These are phyloP conservation scores for Pseudocercospora pini-densiflorae DNA, from an alignment of 2,329 filamentous ascomycete species.

Conservation along the genomic window DNA sequence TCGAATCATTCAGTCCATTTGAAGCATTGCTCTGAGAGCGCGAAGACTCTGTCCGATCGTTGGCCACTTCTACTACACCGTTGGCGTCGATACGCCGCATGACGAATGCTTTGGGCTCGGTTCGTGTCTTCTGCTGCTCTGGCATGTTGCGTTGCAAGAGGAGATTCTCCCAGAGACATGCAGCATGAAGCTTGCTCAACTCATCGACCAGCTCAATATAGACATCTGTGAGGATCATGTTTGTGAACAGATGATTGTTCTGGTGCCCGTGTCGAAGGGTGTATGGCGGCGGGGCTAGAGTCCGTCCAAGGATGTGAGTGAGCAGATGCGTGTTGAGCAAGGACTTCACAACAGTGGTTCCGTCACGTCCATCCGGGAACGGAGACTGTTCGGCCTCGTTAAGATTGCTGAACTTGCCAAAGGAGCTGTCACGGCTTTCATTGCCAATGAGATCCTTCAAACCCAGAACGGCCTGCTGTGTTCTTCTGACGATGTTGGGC, in stretches of 20 bases:
- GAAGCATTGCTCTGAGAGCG: conserved; percentile 11
- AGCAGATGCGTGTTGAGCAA: conserved; percentile 78
- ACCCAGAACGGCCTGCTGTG: conserved; percentile 69
- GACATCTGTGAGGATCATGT: conserved; percentile 83
- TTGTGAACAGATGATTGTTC: conserved; percentile 70
- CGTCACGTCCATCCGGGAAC: conserved; percentile 50
- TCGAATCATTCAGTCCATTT: conserved; percentile 5
- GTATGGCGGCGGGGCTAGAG: conserved; percentile 35
- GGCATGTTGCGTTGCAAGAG: conserved; percentile 75
- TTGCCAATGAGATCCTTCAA: conserved; percentile 67
- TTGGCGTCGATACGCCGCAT: conserved; percentile 36
- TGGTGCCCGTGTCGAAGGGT: conserved; percentile 50
- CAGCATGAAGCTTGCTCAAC: conserved; percentile 77
- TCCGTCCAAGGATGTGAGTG: conserved; percentile 67
- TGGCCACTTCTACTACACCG: conserved; percentile 34
- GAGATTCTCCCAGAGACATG: conserved; percentile 84
- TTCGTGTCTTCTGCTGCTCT: conserved; percentile 62
- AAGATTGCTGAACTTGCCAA: conserved; percentile 27
- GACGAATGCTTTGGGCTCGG: conserved; percentile 44
- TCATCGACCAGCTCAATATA: conserved; percentile 75
- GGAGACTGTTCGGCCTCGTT: conserved; percentile 37
- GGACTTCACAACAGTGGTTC: conserved; percentile 79
- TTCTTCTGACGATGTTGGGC: conserved; percentile 77
- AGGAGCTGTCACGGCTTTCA: conserved; percentile 26
- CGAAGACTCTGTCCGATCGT: conserved; percentile 19